Conservation (phyloP, 2,329 filamentous ascomycete genomes). For the Coniochaeta ligniaria region DNA sequence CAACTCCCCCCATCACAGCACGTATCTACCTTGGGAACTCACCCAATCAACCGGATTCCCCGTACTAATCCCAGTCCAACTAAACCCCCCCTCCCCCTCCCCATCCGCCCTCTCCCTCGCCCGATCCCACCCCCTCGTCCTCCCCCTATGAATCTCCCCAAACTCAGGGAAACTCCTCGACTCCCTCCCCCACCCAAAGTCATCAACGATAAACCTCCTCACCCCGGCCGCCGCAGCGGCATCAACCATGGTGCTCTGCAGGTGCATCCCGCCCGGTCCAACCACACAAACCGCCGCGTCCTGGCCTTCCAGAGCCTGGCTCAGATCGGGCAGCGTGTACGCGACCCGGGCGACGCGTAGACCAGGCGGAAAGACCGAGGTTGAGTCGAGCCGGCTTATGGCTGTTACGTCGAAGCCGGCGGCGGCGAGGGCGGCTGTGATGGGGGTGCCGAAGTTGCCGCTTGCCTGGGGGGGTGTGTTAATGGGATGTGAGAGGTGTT, state of each 20-base stretch:
- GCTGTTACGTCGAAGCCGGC: constrained; percentile 26
- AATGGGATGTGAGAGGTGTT: not conserved
- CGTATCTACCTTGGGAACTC: not conserved
- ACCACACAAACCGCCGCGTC: constrained; percentile 52
- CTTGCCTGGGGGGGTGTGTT: not conserved
- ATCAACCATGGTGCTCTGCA: constrained; percentile 46
- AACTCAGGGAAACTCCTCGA: not conserved
- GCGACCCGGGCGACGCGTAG: constrained; percentile 26
- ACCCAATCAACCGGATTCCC: not conserved
- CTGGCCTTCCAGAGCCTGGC: constrained; percentile 41
- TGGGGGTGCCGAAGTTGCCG: constrained; percentile 24
- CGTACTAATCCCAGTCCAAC: not conserved
- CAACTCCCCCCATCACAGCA: not conserved
- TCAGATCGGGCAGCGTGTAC: constrained; percentile 26
- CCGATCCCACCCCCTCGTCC: not conserved
- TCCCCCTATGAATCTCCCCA: not conserved
- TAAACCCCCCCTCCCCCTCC: not conserved
- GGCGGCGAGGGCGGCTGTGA: constrained; percentile 6
- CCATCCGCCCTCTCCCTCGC: not conserved
- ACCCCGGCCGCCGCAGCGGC: constrained; percentile 52
- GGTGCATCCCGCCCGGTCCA: constrained; percentile 18
- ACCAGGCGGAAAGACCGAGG: constrained; percentile 20
- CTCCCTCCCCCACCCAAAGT: constrained; percentile 31
- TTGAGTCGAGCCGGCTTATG: constrained; percentile 31
- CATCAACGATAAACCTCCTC: constrained; percentile 53